A percentile compares a stretch with the other conserved stretches of the same genome.
phyloP scores from a whole-genome alignment of 2,329 filamentous ascomycete genomes.

The Penicillium sp. region DNA sequence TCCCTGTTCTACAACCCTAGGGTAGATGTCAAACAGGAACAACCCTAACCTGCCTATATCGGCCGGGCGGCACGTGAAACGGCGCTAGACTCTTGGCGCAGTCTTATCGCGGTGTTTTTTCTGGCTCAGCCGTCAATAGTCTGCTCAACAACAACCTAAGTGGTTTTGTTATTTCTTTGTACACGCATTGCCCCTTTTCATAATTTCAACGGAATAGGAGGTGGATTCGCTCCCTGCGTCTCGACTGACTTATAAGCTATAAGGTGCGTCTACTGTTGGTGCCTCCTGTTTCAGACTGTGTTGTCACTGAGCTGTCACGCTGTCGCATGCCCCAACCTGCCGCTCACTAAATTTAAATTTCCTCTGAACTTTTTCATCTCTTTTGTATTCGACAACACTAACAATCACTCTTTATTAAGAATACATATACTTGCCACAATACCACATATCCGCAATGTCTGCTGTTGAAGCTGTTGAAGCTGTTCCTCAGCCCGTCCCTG shows the following conservation, averaged over 20 bases:
- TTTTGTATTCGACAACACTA: neutral
- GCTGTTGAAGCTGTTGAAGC: slow-evolving; percentile 1
- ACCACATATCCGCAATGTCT: slow-evolving; percentile 5
- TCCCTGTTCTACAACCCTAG: neutral
- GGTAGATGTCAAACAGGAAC: too few species aligned
- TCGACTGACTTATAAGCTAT: neutral
- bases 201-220: neutral
- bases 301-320: neutral
- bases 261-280: neutral
- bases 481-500: slow-evolving; percentile 5
- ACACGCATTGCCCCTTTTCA: neutral
- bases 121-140: neutral
- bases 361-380: neutral
- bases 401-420: neutral
- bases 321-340: neutral
- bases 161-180: neutral
- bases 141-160: neutral
- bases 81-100: neutral
- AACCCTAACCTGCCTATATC: neutral
- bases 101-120: neutral
- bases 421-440: neutral
- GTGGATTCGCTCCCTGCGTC: neutral
- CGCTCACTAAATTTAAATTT: neutral
- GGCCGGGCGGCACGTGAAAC: neutral
- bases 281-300: slow-evolving; percentile 1